Percentiles rank a stretch among this genome's conserved stretches.
Conservation (phyloP, 2,329 filamentous ascomycete species). For the Ambrosiella xylebori region DNA sequence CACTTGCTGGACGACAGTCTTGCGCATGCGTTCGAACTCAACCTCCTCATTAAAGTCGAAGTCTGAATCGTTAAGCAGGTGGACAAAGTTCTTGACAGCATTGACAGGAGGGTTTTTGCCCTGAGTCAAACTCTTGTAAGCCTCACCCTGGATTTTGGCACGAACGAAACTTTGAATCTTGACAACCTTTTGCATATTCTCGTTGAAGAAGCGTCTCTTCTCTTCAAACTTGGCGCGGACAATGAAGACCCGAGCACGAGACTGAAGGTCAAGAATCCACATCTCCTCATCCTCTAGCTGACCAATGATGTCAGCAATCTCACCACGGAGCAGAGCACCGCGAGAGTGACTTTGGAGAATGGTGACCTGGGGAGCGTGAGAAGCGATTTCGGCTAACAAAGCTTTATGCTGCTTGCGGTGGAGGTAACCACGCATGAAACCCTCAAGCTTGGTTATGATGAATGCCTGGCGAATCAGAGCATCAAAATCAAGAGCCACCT, state of each 20-base stretch:
- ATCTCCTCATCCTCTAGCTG: slow-evolving; percentile 73
- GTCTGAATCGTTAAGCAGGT: slow-evolving; percentile 92
- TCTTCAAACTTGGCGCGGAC: slow-evolving; percentile 62
- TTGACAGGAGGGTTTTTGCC: slow-evolving; percentile 95
- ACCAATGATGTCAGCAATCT: slow-evolving; percentile 55
- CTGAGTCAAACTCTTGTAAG: slow-evolving; percentile 89
- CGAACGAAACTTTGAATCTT: slow-evolving; percentile 96
- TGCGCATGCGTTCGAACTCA: slow-evolving; percentile 85
- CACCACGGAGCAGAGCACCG: slow-evolving; percentile 60
- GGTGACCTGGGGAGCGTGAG: slow-evolving; percentile 48
- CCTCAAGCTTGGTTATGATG: slow-evolving; percentile 47
- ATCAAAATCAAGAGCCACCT: slow-evolving; percentile 30
- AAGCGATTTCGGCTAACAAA: slow-evolving; percentile 52
- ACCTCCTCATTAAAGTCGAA: slow-evolving; percentile 99
- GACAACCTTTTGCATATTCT: slow-evolving; percentile 98
- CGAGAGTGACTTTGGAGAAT: slow-evolving; percentile 60
- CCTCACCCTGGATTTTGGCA: slow-evolving; percentile 88
- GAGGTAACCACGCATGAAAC: slow-evolving; percentile 46
- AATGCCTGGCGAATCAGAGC: slow-evolving; percentile 40
- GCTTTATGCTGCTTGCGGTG: slow-evolving; percentile 41
- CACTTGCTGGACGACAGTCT: slow-evolving; percentile 93
- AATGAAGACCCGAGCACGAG: slow-evolving; percentile 53
- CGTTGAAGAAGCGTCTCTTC: slow-evolving; percentile 74
- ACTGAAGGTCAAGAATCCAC: slow-evolving; percentile 56
- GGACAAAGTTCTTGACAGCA: slow-evolving; percentile 95